Base-by-base conservation (phyloP, 192 early-diverging fungal species). In the Radiomyces spectabilis region DNA sequence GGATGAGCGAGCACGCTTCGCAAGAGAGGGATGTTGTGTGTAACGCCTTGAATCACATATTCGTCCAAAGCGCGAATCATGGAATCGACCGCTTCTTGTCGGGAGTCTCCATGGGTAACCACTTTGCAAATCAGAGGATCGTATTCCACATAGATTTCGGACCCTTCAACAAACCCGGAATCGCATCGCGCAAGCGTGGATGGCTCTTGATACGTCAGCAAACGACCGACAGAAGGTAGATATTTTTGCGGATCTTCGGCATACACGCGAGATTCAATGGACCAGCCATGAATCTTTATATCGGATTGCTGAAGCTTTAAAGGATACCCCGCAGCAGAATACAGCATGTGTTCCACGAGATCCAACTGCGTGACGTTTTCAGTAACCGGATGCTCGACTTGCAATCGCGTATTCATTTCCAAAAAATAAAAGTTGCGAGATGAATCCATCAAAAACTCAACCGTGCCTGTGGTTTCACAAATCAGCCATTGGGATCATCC, bases 41-140 rank as follows among this genome's bases (percentile, higher is more conserved):
- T 94, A 15, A 97, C 94, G 57, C 92, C 94, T 63, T 89, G 86
- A 66, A 97, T 94, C 35, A 94, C 85, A 61, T 93, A 94, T 22
- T 73, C 76, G 71, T 97, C 94, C 49, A 97, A 74, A 9, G 93
- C 92, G 33, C 75, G 64, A 45, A 81, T 73, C 92, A 97, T 94
- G 26, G 63, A 74, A 26, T 75, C 53, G 16, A 92, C 86, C 1
- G 92, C 88, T 48, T 79, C 79, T n/a, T 77, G 69, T 43, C 94
- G 81, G 3, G 83, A 87, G 10, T 64, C 55, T 12, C 86, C 92
- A 55, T 93, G 81, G n/a, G 90, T 90, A 48, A 81, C 86, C 15
- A 97, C 77, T 76, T 95, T 96, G 75, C 94, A 93, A 38, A 97
- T 90, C 73, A 97, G 80, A 30, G 94, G 93, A 59, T 97, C 94